A percentile compares a stretch with the other conserved stretches of the same genome.
Conservation (phyloP, 148 eudicot species). For the Hydrangea macrophylla region DNA sequence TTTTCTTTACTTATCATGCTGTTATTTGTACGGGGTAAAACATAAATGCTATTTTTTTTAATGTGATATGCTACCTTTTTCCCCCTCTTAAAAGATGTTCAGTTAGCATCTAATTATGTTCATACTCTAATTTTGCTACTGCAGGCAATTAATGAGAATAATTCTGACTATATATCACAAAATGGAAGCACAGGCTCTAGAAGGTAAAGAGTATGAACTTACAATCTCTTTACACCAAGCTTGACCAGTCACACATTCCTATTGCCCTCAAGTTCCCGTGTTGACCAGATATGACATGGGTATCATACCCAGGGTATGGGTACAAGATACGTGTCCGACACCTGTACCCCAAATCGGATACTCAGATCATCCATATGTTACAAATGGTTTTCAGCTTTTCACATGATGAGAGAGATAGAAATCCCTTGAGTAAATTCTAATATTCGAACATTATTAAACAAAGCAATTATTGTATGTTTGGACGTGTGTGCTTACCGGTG, state of each 20-base stretch:
- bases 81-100: background rate
- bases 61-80: background rate
- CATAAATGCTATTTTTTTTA: background rate
- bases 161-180: constrained; percentile 7
- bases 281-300: too few relatives aligned
- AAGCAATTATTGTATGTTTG: too few relatives aligned
- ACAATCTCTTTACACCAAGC: background rate
- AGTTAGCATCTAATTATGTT: background rate
- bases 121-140: background rate
- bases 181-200: constrained; percentile 7
- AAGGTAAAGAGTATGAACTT: constrained; percentile 16
- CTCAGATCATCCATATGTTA: too few relatives aligned
- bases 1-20: background rate
- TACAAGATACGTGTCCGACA: too few relatives aligned
- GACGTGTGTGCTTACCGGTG: too few relatives aligned
- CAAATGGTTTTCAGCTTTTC: background rate
- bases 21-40: background rate
- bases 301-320: too few relatives aligned
- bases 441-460: too few relatives aligned
- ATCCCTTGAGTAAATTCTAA: too few relatives aligned
- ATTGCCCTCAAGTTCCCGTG: too few relatives aligned
- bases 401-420: too few relatives aligned
- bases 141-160: constrained; percentile 12
- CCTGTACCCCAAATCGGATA: background rate
- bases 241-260: background rate